Evolutionary conservation across 106 monocot genomes (phyloP).

Genomic region (Narthecium ossifragum): DNA sequence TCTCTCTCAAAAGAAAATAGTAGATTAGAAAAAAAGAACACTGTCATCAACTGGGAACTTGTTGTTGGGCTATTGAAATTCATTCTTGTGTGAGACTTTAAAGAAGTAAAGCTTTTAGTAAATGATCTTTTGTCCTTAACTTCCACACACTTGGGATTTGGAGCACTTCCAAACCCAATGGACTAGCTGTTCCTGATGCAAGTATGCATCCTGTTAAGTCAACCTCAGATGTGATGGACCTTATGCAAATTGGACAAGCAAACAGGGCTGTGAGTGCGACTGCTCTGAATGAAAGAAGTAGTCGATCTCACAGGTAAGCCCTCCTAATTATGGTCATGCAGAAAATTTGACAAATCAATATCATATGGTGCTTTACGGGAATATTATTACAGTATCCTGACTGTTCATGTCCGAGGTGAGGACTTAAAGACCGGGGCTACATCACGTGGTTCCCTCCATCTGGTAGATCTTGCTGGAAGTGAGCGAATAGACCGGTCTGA

Average conservation of each 20-base stretch:
- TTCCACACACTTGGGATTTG: conserved; percentile 75
- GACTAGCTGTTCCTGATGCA: conserved; percentile 93
- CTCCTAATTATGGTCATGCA: not conserved
- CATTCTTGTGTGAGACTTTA: too few species aligned
- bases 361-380: not conserved
- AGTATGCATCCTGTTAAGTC: conserved; percentile 77
- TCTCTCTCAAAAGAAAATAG: too few species aligned
- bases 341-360: not conserved
- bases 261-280: conserved; percentile 92
- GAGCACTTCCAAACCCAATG: conserved; percentile 77
- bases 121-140: conserved; percentile 24
- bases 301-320: conserved; percentile 83
- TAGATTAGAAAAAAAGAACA: too few species aligned
- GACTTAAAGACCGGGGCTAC: conserved; percentile 76
- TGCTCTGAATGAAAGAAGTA: conserved; percentile 95
- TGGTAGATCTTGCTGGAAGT: conserved; percentile 96
- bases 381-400: conserved; percentile 55
- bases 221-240: conserved; percentile 72
- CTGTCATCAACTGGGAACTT: too few species aligned
- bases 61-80: too few species aligned
- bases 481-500: conserved; percentile 93
- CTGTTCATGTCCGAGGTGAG: conserved; percentile 77
- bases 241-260: conserved; percentile 74
- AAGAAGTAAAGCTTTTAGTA: too few species aligned
- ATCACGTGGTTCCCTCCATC: conserved; percentile 72